Conservation (phyloP, 306 rosid species). For the Parietaria judaica region DNA sequence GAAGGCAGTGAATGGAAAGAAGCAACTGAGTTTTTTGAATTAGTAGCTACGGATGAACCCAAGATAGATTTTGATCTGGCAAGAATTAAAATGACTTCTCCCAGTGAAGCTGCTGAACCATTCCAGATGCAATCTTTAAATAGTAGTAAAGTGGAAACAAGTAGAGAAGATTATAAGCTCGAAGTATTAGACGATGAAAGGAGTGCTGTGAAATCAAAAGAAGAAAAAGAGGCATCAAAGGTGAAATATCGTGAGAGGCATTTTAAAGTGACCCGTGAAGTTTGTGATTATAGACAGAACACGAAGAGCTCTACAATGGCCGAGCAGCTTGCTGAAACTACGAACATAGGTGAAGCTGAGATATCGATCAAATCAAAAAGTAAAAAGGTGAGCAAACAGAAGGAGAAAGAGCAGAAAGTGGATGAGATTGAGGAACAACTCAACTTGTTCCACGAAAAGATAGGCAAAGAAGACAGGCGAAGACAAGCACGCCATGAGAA, state of each 20-base stretch:
- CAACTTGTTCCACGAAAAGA: conserved; percentile 20
- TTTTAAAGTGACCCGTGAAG: conserved; percentile 27
- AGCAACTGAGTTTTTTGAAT: conserved; percentile 69
- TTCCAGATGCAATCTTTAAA: conserved; percentile 26
- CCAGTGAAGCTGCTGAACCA: conserved; percentile 19
- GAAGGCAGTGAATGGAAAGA: conserved; percentile 63
- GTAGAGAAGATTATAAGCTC: conserved; percentile 18
- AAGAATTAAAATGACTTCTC: conserved; percentile 29
- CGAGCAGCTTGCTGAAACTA: conserved; percentile 25
- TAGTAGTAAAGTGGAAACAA: conserved; percentile 17
- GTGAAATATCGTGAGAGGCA: conserved; percentile 35
- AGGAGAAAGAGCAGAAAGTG: conserved; percentile 28
- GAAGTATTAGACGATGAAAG: conserved; percentile 34
- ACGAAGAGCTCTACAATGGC: conserved; percentile 27
- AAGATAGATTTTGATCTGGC: conserved; percentile 32
- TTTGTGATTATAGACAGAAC: conserved; percentile 26
- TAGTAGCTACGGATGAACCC: conserved; percentile 61
- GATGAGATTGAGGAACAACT: conserved; percentile 27
- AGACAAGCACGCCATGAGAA: conserved; percentile 27
- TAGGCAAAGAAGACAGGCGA: conserved; percentile 24
- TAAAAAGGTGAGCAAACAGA: conserved; percentile 28
- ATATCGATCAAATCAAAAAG: conserved; percentile 28
- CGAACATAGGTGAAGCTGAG: conserved; percentile 20
- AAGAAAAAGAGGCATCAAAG: conserved; percentile 27
- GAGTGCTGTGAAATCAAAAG: conserved; percentile 29